Percentiles rank a stretch among this genome's conserved stretches.
Conservation (phyloP, 2,329 filamentous ascomycete species). For the Thyridium curvatum region DNA sequence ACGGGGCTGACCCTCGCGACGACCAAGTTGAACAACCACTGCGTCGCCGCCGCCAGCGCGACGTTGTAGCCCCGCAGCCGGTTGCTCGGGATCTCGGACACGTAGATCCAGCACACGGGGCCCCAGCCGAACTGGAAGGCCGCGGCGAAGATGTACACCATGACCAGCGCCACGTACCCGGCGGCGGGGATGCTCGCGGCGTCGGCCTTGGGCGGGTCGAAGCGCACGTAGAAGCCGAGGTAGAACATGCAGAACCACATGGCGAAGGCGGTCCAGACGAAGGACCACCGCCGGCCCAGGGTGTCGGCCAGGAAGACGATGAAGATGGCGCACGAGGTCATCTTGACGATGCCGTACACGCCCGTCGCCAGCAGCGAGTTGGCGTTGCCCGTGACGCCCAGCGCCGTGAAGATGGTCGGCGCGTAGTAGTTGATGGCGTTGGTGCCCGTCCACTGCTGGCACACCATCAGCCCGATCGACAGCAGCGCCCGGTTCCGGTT, state of each 20-base stretch:
- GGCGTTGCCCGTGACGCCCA: conserved; percentile 33
- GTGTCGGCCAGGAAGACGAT: conserved; percentile 53
- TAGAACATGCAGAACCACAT: conserved; percentile 45
- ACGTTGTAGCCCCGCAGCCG: conserved; percentile 54
- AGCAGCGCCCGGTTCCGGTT: conserved; percentile 44
- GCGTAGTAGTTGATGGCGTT: conserved; percentile 21
- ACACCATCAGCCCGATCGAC: conserved; percentile 43
- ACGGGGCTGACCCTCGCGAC: conserved; percentile 53
- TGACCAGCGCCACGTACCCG: conserved; percentile 47
- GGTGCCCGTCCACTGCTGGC: conserved; percentile 43
- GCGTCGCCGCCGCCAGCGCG: conserved; percentile 52
- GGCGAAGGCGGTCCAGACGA: conserved; percentile 45
- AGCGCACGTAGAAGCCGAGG: conserved; percentile 54
- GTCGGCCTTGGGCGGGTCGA: conserved; percentile 22
- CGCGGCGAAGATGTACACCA: conserved; percentile 57
- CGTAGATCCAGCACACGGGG: conserved; percentile 53
- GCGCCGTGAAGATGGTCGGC: conserved; percentile 21
- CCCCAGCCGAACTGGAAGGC: conserved; percentile 60
- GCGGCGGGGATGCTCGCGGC: conserved; percentile 36
- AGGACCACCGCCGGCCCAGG: conserved; percentile 45
- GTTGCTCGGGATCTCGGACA: conserved; percentile 56
- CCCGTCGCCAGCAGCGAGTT: conserved; percentile 54
- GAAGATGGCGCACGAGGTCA: conserved; percentile 49
- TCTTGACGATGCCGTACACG: conserved; percentile 57
- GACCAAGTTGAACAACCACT: conserved; percentile 61